Percentiles rank a stretch among this genome's conserved stretches.
These are phyloP conservation scores for Fraxinus anomala DNA, from an alignment of 257 asterid species.

Conservation along the genomic window DNA sequence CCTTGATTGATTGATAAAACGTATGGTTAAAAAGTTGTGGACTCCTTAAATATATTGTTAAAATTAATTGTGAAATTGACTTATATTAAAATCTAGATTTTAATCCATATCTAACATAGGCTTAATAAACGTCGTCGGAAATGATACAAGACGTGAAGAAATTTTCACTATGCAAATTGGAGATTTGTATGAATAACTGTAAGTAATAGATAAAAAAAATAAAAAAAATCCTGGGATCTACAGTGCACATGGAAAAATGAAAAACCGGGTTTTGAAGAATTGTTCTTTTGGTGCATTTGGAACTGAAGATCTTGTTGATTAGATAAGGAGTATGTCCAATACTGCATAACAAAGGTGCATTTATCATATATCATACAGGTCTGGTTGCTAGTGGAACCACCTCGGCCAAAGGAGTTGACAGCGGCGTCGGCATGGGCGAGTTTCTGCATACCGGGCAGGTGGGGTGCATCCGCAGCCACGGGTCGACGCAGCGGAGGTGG, in stretches of 20 bases:
- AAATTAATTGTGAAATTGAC: too few species aligned
- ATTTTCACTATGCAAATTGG: neutral
- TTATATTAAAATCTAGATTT: too few species aligned
- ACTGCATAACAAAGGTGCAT: neutral
- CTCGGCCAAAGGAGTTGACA: conserved; percentile 80
- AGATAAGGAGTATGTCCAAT: neutral
- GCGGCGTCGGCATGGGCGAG: conserved; percentile 80
- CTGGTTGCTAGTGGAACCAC: conserved; percentile 71
- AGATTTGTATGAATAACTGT: neutral
- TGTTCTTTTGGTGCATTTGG: neutral
- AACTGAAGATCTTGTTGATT: neutral
- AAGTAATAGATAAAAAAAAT: neutral
- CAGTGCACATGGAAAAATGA: neutral
- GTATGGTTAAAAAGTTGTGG: too few species aligned
- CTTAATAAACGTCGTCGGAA: neutral
- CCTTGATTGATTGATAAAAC: too few species aligned
- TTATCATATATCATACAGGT: conserved; percentile 38
- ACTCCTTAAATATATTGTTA: too few species aligned
- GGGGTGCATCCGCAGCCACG: conserved; percentile 85
- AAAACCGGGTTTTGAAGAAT: neutral
- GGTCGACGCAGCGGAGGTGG: conserved; percentile 79
- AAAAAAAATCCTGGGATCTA: neutral
- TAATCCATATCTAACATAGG: too few species aligned
- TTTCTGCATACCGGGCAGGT: conserved; percentile 94
- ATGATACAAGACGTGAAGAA: neutral